Percentiles rank a stretch among this genome's conserved stretches.
Evolutionary conservation across 768 basidiomycete genomes (phyloP).

Genomic region (Tricholoma sp.): DNA sequence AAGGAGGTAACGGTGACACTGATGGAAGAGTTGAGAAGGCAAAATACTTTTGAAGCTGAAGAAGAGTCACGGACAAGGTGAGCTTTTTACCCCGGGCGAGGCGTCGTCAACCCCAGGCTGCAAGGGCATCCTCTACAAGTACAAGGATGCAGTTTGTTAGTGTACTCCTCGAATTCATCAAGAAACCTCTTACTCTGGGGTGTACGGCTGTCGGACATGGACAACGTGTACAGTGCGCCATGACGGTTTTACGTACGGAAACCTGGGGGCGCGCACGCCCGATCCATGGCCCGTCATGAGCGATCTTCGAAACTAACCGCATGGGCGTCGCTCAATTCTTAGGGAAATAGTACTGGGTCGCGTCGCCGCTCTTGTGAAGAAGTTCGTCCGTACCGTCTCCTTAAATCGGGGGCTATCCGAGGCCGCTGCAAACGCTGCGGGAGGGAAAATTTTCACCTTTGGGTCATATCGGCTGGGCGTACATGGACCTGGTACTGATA

Average conservation of each 20-base stretch:
- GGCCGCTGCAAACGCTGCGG: slow-evolving; percentile 79
- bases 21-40: slow-evolving; percentile 84
- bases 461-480: slow-evolving; percentile 98
- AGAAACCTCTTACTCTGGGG: not conserved
- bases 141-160: not conserved
- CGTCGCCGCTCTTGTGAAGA: slow-evolving; percentile 83
- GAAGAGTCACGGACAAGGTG: slow-evolving; percentile 87
- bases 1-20: slow-evolving; percentile 79
- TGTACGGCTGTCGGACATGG: not conserved
- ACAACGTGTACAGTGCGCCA: slow-evolving; percentile 3
- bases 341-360: slow-evolving; percentile 94
- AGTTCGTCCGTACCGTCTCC: slow-evolving; percentile 85
- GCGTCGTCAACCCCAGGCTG: slow-evolving; percentile 8
- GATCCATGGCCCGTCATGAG: slow-evolving; percentile 5
- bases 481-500: slow-evolving; percentile 93
- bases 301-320: slow-evolving; percentile 1
- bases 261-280: slow-evolving; percentile 8
- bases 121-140: slow-evolving; percentile 5
- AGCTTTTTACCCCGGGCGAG: slow-evolving; percentile 24
- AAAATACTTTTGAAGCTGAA: slow-evolving; percentile 86
- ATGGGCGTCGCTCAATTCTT: slow-evolving; percentile 17
- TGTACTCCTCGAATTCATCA: slow-evolving; percentile 1
- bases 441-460: slow-evolving; percentile 98
- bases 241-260: slow-evolving; percentile 3
- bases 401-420: slow-evolving; percentile 81